Evolutionary conservation across 495 filamentous ascomycete genomes (phyloP).

Genomic region (Penicillium salamii): DNA sequence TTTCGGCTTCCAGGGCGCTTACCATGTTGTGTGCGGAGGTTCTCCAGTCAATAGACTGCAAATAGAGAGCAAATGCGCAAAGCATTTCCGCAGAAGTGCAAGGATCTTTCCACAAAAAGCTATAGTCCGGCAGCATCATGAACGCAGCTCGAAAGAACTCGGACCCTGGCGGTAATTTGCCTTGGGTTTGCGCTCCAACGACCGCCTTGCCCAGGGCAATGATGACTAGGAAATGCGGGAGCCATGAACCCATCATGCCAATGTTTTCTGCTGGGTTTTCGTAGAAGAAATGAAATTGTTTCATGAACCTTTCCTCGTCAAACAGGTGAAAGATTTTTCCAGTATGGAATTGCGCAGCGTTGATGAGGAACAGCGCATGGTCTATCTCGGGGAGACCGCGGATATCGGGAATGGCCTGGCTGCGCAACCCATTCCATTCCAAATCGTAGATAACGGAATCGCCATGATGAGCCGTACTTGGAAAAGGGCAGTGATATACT

Average conservation of each 20-base stretch:
- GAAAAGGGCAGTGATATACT: background rate
- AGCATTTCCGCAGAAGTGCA: background rate
- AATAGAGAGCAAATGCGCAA: background rate
- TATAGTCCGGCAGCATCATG: background rate
- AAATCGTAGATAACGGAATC: background rate
- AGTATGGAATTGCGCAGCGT: background rate
- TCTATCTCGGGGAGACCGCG: background rate
- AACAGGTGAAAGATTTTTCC: background rate
- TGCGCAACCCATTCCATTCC: background rate
- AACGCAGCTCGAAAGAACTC: background rate
- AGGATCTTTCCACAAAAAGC: background rate
- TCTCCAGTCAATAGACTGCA: background rate
- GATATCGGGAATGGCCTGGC: background rate
- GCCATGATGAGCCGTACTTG: background rate
- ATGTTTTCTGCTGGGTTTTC: background rate
- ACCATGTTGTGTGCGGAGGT: background rate
- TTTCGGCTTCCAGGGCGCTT: background rate
- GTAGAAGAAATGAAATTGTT: background rate
- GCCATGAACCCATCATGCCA: background rate
- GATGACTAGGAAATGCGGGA: background rate
- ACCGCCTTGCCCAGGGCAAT: background rate
- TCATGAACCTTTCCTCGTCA: background rate
- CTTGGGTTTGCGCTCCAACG: background rate
- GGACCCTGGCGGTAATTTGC: background rate
- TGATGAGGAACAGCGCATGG: background rate